These are phyloP conservation scores for Marsdenia floribunda DNA, from an alignment of 257 asterid genomes.

Conservation along the genomic window DNA sequence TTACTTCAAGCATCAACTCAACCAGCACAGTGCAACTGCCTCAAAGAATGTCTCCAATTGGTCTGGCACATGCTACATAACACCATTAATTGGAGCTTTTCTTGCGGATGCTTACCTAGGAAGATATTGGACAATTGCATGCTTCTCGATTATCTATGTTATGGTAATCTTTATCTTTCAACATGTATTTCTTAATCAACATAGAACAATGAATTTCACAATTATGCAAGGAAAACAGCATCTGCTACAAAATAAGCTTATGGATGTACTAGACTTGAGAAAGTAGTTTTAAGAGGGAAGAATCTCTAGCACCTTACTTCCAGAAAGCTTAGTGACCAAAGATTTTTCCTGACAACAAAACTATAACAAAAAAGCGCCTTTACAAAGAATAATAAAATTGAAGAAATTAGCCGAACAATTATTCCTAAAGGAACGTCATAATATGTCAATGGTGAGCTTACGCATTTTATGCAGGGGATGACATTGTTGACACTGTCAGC, in stretches of 20 bases:
- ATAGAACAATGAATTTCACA: constrained; percentile 19
- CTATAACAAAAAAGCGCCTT: not conserved
- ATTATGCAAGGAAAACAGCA: not conserved
- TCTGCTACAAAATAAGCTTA: not conserved
- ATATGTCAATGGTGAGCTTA: not conserved
- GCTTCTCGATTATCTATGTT: constrained; percentile 57
- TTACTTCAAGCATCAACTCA: constrained; percentile 47
- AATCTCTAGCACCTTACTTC: not conserved
- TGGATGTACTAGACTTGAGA: no score
- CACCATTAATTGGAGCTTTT: constrained; percentile 66
- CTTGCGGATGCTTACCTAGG: constrained; percentile 77
- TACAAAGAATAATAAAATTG: no score
- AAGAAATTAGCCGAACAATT: not conserved
- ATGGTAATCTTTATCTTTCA: constrained; percentile 32
- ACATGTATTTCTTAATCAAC: constrained; percentile 24
- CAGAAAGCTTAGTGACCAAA: not conserved
- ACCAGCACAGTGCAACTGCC: constrained; percentile 49
- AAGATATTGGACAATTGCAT: constrained; percentile 67
- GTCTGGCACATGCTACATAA: constrained; percentile 74
- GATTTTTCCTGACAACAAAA: not conserved
- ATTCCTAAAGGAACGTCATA: not conserved
- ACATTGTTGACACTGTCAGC: constrained; percentile 60
- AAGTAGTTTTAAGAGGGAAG: not conserved
- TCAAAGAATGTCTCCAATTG: constrained; percentile 59
- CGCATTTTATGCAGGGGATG: constrained; percentile 47